Conservation (phyloP, 78 protist species). For the Anaeramoeba ignava region DNA sequence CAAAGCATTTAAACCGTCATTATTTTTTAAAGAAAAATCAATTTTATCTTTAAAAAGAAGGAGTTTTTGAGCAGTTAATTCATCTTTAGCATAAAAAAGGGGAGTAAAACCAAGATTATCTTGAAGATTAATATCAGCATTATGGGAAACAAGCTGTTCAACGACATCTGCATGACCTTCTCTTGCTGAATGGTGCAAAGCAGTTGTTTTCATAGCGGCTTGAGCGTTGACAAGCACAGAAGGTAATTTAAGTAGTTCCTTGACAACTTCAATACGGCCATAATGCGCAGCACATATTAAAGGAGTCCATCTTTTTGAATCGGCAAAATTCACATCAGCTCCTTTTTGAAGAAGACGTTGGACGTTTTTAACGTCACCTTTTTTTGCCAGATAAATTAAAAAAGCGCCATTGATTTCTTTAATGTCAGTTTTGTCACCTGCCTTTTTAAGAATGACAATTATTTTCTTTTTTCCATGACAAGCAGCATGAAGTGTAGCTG, state of each 20-base stretch:
- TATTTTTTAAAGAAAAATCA: too few species aligned
- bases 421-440: not conserved
- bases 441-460: not conserved
- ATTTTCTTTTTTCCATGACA: not conserved
- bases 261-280: not conserved
- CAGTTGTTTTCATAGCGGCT: not conserved
- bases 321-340: not conserved
- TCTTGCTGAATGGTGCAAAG: not conserved
- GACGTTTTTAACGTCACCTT: not conserved
- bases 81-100: not conserved
- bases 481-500: not conserved
- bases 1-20: too few species aligned
- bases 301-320: not conserved
- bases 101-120: not conserved
- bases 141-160: not conserved
- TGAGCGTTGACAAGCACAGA: not conserved
- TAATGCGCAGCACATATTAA: not conserved
- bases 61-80: too few species aligned
- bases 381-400: not conserved
- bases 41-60: too few species aligned
- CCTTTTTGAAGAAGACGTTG: not conserved
- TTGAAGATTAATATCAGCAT: not conserved
- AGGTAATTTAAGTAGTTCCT: not conserved
- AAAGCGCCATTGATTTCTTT: not conserved
- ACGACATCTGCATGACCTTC: not conserved